Evolutionary conservation across 331 rosid species (phyloP), one percentile per base, ranked within the genome.

Genomic region (Dryas integrifolia): DNA sequence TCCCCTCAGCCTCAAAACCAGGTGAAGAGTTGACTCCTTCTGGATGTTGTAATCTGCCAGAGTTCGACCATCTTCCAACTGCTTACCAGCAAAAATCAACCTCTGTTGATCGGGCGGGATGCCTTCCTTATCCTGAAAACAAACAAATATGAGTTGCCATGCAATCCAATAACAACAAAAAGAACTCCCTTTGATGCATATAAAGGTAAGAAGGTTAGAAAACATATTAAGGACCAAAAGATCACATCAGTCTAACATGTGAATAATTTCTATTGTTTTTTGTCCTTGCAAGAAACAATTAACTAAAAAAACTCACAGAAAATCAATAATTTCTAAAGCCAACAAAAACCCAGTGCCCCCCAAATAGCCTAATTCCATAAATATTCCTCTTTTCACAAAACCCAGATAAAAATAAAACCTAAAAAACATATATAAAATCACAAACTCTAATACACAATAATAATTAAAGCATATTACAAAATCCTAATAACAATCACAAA

Each of bases 81-180:
- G 76, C 72, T 69, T 77, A 18, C 81, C 81, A 0, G 81, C 81
- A 61, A 60, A 77, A 16, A 69, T 69, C 75, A 77, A 39, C 41
- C 76, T 69, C 50, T 77, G 81, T 5, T 69, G 70, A 43, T 77
- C 81, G 39, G 81, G 76, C 44, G 76, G 71, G 58, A 77, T 61
- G 56, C 81, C 81, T 62, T 45, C 58, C 75, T 74, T 76, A 50
- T 67, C 80, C 97, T 91, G 67, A 53, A 85, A 70, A 72, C 69
- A 79, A 46, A 15, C 40, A 66, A 6, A 14, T 5, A 24, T 3
- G 21, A 46, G 57, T 47, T 14, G 14, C 24, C 46, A 38, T 38
- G 65, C 45, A 15, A 60, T 35, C 18, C 65, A 11, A 38, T 38
- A 6, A 7, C 65, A 0, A 38, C 8, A 60, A 60, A 38, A n/a